Conservation (phyloP, 257 asterid species). For the Plectranthus barbatus region DNA sequence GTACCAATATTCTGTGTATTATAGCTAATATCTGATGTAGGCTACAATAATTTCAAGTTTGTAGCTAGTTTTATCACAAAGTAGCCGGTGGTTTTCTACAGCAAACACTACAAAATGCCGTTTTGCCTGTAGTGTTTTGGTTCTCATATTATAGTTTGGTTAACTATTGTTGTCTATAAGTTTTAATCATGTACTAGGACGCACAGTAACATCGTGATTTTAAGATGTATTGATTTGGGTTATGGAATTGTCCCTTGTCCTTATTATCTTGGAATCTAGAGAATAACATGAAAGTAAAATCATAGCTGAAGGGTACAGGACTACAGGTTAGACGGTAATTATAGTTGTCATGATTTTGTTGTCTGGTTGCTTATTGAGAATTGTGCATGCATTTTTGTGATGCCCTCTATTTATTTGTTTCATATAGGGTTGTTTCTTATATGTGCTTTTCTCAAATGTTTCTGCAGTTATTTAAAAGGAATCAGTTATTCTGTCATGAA, state of each 20-base stretch:
- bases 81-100: not conserved
- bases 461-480: conserved; percentile 23
- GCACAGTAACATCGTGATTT: not conserved
- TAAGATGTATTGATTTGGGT: not conserved
- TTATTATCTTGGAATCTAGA: not conserved
- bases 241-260: not conserved
- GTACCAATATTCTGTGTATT: no score
- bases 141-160: not conserved
- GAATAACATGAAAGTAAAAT: conserved; percentile 2
- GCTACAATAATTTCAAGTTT: no score
- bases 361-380: not conserved
- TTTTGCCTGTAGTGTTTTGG: not conserved
- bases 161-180: not conserved
- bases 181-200: not conserved
- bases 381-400: not conserved
- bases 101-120: no score
- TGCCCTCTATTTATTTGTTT: not conserved
- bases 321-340: not conserved
- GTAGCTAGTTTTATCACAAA: conserved; percentile 1
- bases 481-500: conserved; percentile 34
- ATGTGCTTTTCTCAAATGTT: conserved; percentile 11
- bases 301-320: no score
- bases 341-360: not conserved
- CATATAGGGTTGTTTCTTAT: not conserved
- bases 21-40: not conserved